Evolutionary conservation across 2,329 filamentous ascomycete genomes (phyloP).

Genomic region (Cyclaneusma minus): DNA sequence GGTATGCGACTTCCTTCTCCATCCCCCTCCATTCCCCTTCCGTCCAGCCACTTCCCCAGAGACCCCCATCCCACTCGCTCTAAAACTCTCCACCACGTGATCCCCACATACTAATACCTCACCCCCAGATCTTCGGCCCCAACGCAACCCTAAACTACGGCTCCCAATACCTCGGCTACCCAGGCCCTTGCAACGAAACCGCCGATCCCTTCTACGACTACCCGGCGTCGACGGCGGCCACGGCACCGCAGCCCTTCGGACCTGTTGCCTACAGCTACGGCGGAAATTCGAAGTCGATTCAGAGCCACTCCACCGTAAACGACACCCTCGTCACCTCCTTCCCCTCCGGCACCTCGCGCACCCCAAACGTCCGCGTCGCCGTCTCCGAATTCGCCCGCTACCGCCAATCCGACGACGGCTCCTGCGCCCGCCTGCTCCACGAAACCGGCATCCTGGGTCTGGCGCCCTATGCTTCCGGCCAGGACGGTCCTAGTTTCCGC

Average conservation of each 20-base stretch:
- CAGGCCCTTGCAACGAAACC: slow-evolving; percentile 7
- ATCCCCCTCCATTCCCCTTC: too few species aligned
- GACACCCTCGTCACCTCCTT: slow-evolving; percentile 14
- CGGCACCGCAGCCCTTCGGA: slow-evolving; percentile 3
- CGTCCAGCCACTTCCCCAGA: too few species aligned
- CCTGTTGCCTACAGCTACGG: slow-evolving; percentile 10
- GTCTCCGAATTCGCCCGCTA: slow-evolving; percentile 13
- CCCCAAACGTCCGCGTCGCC: slow-evolving; percentile 14
- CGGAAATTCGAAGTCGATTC: slow-evolving; percentile 7
- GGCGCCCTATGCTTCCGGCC: slow-evolving; percentile 12
- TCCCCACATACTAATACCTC: too few species aligned
- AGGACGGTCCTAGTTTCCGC: slow-evolving; percentile 16
- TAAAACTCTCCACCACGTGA: too few species aligned
- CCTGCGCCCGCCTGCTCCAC: slow-evolving; percentile 10
- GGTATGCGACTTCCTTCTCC: too few species aligned
- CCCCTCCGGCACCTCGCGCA: slow-evolving; percentile 9
- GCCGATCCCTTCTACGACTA: slow-evolving; percentile 7
- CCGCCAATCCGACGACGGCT: slow-evolving; percentile 7
- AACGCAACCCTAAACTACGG: slow-evolving; percentile 8
- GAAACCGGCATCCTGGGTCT: slow-evolving; percentile 18
- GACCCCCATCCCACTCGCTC: too few species aligned
- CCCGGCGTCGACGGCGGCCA: slow-evolving; percentile 4
- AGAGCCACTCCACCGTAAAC: slow-evolving; percentile 5
- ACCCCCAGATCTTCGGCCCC: slow-evolving; percentile 5
- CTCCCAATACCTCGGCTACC: slow-evolving; percentile 6